Conservation (phyloP, 2,329 filamentous ascomycete genomes). For the Colletotrichum acutatum region DNA sequence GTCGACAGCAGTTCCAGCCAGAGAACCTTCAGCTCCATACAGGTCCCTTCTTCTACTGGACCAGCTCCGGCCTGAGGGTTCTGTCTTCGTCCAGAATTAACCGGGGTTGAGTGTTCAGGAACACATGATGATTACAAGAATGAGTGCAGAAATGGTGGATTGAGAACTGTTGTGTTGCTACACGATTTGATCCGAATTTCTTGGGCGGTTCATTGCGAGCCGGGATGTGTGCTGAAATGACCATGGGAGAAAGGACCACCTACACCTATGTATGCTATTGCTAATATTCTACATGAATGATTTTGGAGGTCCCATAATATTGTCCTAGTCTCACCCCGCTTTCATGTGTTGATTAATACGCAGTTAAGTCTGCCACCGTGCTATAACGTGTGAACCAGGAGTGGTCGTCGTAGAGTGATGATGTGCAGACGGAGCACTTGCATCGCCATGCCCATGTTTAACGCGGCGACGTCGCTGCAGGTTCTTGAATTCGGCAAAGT, state of each 20-base stretch:
- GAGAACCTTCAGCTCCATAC: background rate
- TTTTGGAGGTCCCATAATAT: constrained; percentile 28
- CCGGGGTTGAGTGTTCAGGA: background rate
- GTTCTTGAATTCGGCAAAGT: too few species aligned
- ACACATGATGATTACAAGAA: background rate
- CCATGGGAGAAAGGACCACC: constrained; percentile 28
- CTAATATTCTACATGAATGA: constrained; percentile 30
- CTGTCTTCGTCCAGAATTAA: constrained; percentile 24
- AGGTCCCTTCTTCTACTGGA: constrained; percentile 25
- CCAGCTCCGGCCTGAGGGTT: constrained; percentile 5
- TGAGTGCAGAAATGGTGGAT: background rate
- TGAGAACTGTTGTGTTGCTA: constrained; percentile 1
- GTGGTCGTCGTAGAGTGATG: too few species aligned
- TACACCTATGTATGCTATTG: constrained; percentile 31
- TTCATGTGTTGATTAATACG: background rate
- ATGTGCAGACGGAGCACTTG: background rate
- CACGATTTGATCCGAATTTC: constrained; percentile 28
- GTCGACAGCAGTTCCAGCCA: constrained; percentile 40
- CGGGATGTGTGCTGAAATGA: constrained; percentile 26
- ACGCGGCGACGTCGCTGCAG: too few species aligned
- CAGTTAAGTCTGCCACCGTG: background rate
- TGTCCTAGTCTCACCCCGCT: background rate
- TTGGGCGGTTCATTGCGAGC: constrained; percentile 24
- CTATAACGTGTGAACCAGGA: background rate
- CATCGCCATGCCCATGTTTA: background rate